phyloP scores from a whole-genome alignment of 306 rosid species.

The Astragalus glycyphyllos region DNA sequence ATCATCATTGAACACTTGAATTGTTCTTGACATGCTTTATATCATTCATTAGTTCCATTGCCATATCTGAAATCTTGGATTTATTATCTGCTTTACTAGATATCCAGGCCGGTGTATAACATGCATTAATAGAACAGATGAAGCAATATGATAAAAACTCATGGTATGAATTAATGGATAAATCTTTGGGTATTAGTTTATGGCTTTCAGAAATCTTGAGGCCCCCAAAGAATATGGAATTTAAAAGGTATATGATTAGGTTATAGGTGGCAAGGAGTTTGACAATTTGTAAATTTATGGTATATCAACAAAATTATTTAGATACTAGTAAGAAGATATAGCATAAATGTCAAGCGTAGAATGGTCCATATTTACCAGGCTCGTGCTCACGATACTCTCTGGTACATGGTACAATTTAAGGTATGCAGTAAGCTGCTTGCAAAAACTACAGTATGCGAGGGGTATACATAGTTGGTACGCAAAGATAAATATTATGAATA shows the following conservation, averaged over 20 bases:
- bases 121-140: constrained; percentile 25
- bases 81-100: constrained; percentile 33
- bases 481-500: no score
- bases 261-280: constrained; percentile 10
- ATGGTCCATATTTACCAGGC: no score
- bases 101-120: constrained; percentile 30
- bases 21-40: constrained; percentile 34
- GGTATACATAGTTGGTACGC: no score
- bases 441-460: no score
- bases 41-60: constrained; percentile 35
- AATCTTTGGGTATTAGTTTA: constrained; percentile 7
- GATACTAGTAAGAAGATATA: constrained; percentile 30
- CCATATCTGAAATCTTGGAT: constrained; percentile 37
- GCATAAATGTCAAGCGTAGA: constrained; percentile 1
- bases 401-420: no score
- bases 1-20: constrained; percentile 29
- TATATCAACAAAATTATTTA: constrained; percentile 13
- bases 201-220: constrained; percentile 14
- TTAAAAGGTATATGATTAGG: background rate
- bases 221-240: constrained; percentile 8
- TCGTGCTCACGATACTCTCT: no score
- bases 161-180: constrained; percentile 11
- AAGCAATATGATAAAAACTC: constrained; percentile 1
- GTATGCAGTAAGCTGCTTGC: no score
- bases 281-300: constrained; percentile 1